Evolutionary conservation across 345 rosid species (phyloP).

Genomic region (Acer yangbiense): DNA sequence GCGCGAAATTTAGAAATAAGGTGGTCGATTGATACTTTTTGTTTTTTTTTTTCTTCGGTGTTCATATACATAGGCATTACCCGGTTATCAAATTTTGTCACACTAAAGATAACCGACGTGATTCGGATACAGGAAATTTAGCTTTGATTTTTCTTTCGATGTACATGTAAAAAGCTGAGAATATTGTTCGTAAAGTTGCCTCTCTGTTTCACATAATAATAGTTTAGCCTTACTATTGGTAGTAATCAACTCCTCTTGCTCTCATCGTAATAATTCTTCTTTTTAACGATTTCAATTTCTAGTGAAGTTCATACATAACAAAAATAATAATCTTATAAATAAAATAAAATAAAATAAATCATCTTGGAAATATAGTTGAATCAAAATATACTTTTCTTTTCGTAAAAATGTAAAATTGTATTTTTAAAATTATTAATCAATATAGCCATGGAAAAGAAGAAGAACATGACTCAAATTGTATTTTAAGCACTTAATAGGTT

Average conservation of each 20-base stretch:
- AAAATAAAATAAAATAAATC: background rate
- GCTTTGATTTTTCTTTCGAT: constrained; percentile 13
- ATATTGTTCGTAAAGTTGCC: constrained; percentile 34
- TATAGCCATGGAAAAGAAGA: no score
- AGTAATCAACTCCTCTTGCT: background rate
- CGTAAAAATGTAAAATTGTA: background rate
- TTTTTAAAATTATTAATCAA: no score
- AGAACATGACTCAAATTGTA: no score
- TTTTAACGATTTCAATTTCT: background rate
- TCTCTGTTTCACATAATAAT: constrained; percentile 20
- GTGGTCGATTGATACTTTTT: constrained; percentile 3
- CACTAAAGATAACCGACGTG: constrained; percentile 31
- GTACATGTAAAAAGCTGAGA: constrained; percentile 43
- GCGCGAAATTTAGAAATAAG: background rate
- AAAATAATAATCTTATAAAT: background rate
- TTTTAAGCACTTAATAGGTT: no score
- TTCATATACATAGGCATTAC: constrained; percentile 19
- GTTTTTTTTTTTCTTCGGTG: background rate
- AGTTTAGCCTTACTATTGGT: constrained; percentile 20
- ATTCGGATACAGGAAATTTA: constrained; percentile 21
- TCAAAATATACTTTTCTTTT: no score
- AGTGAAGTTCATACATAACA: no score
- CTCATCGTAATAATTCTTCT: background rate
- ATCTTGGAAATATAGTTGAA: background rate
- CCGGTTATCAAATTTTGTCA: constrained; percentile 42